A percentile compares a stretch with the other conserved stretches of the same genome.
phyloP scores from a whole-genome alignment of 208 protist species.

The Leishmania arabica region DNA sequence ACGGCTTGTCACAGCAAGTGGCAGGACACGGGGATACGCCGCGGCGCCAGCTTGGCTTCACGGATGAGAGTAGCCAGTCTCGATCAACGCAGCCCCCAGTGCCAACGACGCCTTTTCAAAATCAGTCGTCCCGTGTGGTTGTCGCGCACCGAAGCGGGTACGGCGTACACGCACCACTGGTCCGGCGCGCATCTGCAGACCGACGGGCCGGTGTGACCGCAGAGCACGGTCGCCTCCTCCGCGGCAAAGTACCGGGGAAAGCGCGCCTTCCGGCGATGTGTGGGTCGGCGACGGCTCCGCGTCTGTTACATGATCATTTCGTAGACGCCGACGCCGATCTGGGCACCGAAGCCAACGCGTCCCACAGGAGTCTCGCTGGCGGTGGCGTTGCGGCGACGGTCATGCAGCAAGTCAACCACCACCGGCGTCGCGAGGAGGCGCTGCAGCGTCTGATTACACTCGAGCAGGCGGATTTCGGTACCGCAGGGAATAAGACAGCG shows the following conservation, averaged over 20 bases:
- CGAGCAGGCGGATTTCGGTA: constrained; percentile 19
- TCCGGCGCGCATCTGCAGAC: constrained; percentile 11
- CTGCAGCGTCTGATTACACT: constrained; percentile 33
- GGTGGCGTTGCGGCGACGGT: constrained; percentile 26
- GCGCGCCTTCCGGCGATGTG: neutral
- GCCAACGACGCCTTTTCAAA: neutral
- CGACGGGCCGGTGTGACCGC: neutral
- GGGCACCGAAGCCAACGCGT: neutral
- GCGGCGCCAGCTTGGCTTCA: constrained; percentile 10
- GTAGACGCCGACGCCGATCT: constrained; percentile 7
- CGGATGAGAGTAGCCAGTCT: neutral
- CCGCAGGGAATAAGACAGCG: neutral
- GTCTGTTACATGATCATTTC: neutral
- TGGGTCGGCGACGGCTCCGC: neutral
- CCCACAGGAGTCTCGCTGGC: neutral
- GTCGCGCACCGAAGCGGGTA: constrained; percentile 14
- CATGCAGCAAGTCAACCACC: constrained; percentile 49
- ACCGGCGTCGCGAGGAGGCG: constrained; percentile 47
- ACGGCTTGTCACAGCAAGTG: neutral
- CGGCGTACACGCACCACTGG: constrained; percentile 5
- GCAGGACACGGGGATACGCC: neutral
- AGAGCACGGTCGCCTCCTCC: neutral
- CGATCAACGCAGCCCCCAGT: neutral
- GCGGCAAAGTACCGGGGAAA: neutral
- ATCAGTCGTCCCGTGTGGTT: neutral